These are phyloP conservation scores for Ogataea trehalophila DNA, from an alignment of 805 yeast species.

Conservation along the genomic window DNA sequence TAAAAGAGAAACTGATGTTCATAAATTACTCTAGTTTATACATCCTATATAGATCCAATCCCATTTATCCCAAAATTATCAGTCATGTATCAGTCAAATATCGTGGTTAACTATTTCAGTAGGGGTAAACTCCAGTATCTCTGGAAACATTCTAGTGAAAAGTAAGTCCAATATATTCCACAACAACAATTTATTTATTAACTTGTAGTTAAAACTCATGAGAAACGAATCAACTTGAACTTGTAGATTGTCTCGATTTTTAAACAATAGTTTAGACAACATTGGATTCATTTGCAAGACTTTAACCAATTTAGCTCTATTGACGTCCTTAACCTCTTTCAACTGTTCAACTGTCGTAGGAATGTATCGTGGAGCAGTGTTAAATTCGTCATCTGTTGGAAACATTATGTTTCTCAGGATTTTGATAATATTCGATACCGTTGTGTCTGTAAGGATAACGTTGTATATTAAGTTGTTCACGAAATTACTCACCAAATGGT, in stretches of 20 bases:
- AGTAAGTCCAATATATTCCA: slow-evolving; percentile 39
- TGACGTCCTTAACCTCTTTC: slow-evolving; percentile 8
- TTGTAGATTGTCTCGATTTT: slow-evolving; percentile 6
- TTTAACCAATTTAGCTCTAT: slow-evolving; percentile 6
- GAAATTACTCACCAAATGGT: slow-evolving; percentile 22
- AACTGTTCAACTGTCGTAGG: slow-evolving; percentile 27
- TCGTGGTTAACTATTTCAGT: slow-evolving; percentile 7
- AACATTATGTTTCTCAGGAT: slow-evolving; percentile 24
- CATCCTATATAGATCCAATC: not conserved
- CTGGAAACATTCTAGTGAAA: slow-evolving; percentile 37
- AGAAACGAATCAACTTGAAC: slow-evolving; percentile 24
- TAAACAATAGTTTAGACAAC: slow-evolving; percentile 2
- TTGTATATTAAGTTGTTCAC: slow-evolving; percentile 22
- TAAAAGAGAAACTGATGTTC: too few species aligned
- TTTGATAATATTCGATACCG: slow-evolving; percentile 10
- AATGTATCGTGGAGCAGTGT: slow-evolving; percentile 25
- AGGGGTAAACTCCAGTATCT: slow-evolving; percentile 16
- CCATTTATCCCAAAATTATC: not conserved
- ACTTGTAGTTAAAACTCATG: slow-evolving; percentile 31
- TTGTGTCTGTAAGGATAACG: slow-evolving; percentile 15
- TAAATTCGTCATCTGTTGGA: slow-evolving; percentile 25
- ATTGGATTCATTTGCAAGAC: slow-evolving; percentile 5
- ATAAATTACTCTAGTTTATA: too few species aligned
- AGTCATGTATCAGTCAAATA: not conserved
- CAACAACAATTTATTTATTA: slow-evolving; percentile 39